phyloP scores from a whole-genome alignment of 2,329 filamentous ascomycete genomes.

The Cladosporium velox region DNA sequence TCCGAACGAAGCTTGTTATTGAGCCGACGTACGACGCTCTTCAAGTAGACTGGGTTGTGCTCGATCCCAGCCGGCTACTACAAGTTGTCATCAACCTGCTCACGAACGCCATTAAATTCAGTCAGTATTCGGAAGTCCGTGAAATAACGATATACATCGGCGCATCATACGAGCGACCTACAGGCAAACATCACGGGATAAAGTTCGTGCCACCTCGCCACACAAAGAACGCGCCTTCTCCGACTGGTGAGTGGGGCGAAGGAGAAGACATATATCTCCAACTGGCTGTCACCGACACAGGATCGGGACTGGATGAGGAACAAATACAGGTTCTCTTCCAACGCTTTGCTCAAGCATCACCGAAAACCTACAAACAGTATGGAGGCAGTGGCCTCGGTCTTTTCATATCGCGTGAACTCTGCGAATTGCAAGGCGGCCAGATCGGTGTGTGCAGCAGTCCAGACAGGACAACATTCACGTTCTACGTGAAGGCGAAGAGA shows the following conservation, averaged over 20 bases:
- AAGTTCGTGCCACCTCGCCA: conserved; percentile 36
- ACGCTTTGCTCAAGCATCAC: conserved; percentile 68
- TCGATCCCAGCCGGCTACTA: conserved; percentile 47
- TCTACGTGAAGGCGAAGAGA: conserved; percentile 58
- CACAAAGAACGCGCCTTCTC: conserved; percentile 23
- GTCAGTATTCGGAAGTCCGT: conserved; percentile 39
- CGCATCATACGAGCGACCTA: conserved; percentile 34
- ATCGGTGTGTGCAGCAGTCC: conserved; percentile 64
- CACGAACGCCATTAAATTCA: conserved; percentile 53
- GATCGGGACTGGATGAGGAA: conserved; percentile 42
- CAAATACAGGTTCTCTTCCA: conserved; percentile 59
- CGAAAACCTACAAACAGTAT: conserved; percentile 68
- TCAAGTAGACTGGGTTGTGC: conserved; percentile 41
- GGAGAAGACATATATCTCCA: conserved; percentile 30
- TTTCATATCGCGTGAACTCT: conserved; percentile 68
- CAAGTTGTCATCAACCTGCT: conserved; percentile 48
- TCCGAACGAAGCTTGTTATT: conserved; percentile 41
- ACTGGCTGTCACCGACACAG: conserved; percentile 43
- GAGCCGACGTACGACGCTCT: conserved; percentile 42
- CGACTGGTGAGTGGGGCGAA: conserved; percentile 39
- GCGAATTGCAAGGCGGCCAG: conserved; percentile 69
- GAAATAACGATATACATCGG: conserved; percentile 39
- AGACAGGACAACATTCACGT: conserved; percentile 65
- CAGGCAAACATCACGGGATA: conserved; percentile 37
- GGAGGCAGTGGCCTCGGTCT: conserved; percentile 70